Percentiles rank a stretch among this genome's conserved stretches.
phyloP scores from a whole-genome alignment of 2,329 filamentous ascomycete genomes.

The Cercospora sp. region DNA sequence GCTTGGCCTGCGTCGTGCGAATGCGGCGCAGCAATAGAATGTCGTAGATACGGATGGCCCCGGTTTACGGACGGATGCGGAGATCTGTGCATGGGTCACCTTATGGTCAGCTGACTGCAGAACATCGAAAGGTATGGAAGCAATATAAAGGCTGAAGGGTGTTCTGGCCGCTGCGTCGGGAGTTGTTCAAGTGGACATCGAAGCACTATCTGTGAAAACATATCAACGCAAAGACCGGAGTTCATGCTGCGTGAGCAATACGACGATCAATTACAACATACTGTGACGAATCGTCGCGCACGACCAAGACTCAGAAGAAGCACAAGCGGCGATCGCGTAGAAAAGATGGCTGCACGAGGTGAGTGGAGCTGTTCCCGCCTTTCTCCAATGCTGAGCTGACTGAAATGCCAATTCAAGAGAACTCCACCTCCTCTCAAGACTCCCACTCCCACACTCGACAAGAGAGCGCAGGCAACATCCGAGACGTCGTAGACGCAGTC shows the following conservation, averaged over 20 bases:
- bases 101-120: neutral
- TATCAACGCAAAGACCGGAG: neutral
- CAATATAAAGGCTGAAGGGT: neutral
- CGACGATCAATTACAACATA: neutral
- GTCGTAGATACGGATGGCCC: neutral
- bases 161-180: neutral
- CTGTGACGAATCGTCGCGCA: neutral
- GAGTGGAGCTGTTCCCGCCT: too few species aligned
- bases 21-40: neutral
- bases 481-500: slow-evolving; percentile 10
- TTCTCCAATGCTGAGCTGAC: neutral
- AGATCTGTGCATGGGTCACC: neutral
- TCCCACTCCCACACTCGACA: neutral
- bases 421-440: neutral
- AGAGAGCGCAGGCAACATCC: neutral
- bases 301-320: neutral
- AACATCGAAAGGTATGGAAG: neutral
- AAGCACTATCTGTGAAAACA: neutral
- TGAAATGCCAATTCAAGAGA: neutral
- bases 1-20: neutral
- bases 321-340: neutral
- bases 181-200: neutral
- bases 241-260: neutral
- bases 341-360: neutral
- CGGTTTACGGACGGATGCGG: neutral